These are phyloP conservation scores for Aeschynomene evenia DNA, from an alignment of 306 rosid species.

Conservation along the genomic window DNA sequence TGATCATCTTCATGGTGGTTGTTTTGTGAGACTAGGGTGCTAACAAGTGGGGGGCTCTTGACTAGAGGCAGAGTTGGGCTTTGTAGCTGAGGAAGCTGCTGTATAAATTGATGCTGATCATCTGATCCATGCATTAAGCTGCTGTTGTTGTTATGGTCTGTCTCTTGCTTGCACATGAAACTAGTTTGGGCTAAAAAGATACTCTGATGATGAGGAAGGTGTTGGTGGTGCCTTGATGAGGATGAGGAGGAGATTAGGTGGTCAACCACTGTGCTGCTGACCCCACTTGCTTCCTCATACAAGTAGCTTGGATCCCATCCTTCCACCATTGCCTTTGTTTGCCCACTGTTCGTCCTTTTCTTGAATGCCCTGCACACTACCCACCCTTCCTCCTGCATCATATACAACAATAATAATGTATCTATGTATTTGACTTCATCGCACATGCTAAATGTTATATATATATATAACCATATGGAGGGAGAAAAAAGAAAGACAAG, in stretches of 20 bases:
- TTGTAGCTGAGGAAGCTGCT: slow-evolving; percentile 78
- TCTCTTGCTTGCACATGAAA: slow-evolving; percentile 78
- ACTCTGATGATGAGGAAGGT: slow-evolving; percentile 6
- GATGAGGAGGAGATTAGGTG: slow-evolving; percentile 55
- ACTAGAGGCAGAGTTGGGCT: slow-evolving; percentile 66
- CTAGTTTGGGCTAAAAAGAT: slow-evolving; percentile 39
- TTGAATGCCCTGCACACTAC: slow-evolving; percentile 97
- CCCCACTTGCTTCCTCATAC: slow-evolving; percentile 60
- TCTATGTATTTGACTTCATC: slow-evolving; percentile 11
- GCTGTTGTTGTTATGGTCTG: slow-evolving; percentile 53
- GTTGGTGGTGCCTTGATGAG: slow-evolving; percentile 63
- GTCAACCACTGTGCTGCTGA: slow-evolving; percentile 45
- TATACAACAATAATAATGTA: too few species aligned
- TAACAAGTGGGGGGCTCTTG: slow-evolving; percentile 68
- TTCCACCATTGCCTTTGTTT: slow-evolving; percentile 56
- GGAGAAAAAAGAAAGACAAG: not conserved
- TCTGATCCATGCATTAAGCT: slow-evolving; percentile 53
- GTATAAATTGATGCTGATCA: slow-evolving; percentile 53
- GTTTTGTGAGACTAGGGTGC: slow-evolving; percentile 45
- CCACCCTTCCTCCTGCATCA: slow-evolving; percentile 99
- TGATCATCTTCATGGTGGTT: slow-evolving; percentile 46
- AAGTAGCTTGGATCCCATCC: slow-evolving; percentile 71
- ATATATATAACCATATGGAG: too few species aligned
- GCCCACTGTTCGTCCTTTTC: slow-evolving; percentile 56
- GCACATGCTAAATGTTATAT: slow-evolving; percentile 15